Percentiles rank a stretch among this genome's conserved stretches.
phyloP scores from a whole-genome alignment of 306 rosid species.

The Gleditsia sinensis region DNA sequence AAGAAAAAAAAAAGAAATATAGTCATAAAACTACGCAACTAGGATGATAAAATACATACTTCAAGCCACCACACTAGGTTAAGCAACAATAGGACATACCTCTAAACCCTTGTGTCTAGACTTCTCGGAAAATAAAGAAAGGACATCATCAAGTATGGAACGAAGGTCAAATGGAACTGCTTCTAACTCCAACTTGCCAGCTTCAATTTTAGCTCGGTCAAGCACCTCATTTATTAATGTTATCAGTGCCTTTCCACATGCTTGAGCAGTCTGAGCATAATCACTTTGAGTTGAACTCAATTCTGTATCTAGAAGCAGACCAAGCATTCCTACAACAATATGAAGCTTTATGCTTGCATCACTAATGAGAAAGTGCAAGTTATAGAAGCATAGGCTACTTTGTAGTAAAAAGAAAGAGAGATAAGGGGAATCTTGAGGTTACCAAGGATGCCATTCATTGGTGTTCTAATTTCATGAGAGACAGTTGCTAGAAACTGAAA shows the following conservation, averaged over 20 bases:
- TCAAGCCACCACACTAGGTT: not conserved
- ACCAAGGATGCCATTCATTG: slow-evolving; percentile 99
- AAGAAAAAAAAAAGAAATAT: not conserved
- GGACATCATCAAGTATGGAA: slow-evolving; percentile 91
- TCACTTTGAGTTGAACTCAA: slow-evolving; percentile 92
- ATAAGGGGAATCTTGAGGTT: slow-evolving; percentile 18
- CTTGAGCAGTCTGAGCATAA: slow-evolving; percentile 96
- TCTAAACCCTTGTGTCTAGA: slow-evolving; percentile 90
- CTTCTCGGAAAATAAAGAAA: slow-evolving; percentile 93
- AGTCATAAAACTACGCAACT: slow-evolving; percentile 10
- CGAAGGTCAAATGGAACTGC: slow-evolving; percentile 93
- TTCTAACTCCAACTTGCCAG: slow-evolving; percentile 94
- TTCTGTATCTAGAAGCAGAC: slow-evolving; percentile 84
- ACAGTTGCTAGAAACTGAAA: slow-evolving; percentile 94
- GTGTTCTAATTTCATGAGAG: slow-evolving; percentile 99
- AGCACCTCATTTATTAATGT: slow-evolving; percentile 95
- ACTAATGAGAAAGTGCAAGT: slow-evolving; percentile 7
- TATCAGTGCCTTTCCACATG: slow-evolving; percentile 93
- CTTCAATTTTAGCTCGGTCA: slow-evolving; percentile 97
- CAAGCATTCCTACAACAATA: slow-evolving; percentile 87
- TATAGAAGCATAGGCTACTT: not conserved
- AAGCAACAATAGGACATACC: slow-evolving; percentile 53
- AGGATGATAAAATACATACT: not conserved
- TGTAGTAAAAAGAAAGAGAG: slow-evolving; percentile 14
- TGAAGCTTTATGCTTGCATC: slow-evolving; percentile 10